These are phyloP conservation scores for Leccinum rimulosum DNA, from an alignment of 768 basidiomycete species.

Conservation along the genomic window DNA sequence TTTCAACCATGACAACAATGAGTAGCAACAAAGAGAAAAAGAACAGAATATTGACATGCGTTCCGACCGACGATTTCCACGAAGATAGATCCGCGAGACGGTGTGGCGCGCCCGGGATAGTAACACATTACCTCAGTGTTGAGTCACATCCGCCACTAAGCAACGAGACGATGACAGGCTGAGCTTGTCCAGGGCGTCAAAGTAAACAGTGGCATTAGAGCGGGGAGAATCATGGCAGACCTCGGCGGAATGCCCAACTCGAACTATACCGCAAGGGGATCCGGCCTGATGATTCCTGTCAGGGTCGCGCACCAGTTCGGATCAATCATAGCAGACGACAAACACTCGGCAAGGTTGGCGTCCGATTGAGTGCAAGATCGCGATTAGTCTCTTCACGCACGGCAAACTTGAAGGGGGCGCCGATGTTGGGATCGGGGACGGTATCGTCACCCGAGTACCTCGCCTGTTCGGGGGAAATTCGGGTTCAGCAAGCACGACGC, in stretches of 20 bases:
- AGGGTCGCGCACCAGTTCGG: constrained; percentile 2
- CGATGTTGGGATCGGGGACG: neutral
- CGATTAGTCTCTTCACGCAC: neutral
- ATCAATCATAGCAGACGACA: neutral
- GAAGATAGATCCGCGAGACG: neutral
- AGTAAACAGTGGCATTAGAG: constrained; percentile 25
- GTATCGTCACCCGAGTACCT: neutral
- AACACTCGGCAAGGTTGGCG: constrained; percentile 3
- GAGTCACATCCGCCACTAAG: constrained; percentile 1
- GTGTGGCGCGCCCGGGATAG: neutral
- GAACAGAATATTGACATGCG: constrained; percentile 15
- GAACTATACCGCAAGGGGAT: neutral
- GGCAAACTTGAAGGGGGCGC: neutral
- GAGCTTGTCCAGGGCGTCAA: constrained; percentile 21
- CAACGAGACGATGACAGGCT: constrained; percentile 1
- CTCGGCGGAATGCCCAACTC: constrained; percentile 1
- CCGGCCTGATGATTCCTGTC: constrained; percentile 11
- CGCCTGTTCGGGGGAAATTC: neutral
- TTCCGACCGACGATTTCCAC: constrained; percentile 9
- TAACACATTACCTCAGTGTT: constrained; percentile 10
- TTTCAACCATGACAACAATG: constrained; percentile 13
- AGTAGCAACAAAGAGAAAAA: neutral
- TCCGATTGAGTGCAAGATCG: neutral
- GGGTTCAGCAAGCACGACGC: no score
- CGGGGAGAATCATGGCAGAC: neutral